Percentiles rank a stretch among this genome's conserved stretches.
Conservation (phyloP, 768 basidiomycete genomes). For the Neoboletus subvelutipes region DNA sequence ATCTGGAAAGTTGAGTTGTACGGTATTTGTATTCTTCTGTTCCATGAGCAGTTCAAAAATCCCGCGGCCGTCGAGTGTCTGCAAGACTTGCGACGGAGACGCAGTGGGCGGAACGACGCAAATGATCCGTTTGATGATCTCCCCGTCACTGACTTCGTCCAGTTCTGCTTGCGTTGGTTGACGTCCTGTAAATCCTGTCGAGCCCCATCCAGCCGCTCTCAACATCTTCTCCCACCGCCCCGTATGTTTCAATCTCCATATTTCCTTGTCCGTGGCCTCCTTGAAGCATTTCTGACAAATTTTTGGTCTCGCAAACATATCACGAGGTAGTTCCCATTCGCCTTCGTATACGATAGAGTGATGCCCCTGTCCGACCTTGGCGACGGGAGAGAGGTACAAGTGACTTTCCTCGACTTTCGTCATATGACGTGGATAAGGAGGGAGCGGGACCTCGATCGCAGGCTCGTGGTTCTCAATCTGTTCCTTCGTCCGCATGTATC, state of each 20-base stretch:
- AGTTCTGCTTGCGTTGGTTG: not conserved
- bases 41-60: not conserved
- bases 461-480: slow-evolving; percentile 27
- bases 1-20: not conserved
- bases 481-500: slow-evolving; percentile 18
- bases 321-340: slow-evolving; percentile 52
- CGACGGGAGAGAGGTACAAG: slow-evolving; percentile 44
- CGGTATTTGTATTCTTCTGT: accelerated
- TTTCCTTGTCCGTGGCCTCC: slow-evolving; percentile 28
- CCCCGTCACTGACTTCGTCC: slow-evolving; percentile 8
- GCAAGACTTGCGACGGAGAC: not conserved
- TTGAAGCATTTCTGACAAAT: slow-evolving; percentile 42
- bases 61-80: not conserved
- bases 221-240: slow-evolving; percentile 25
- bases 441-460: slow-evolving; percentile 31
- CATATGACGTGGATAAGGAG: slow-evolving; percentile 23
- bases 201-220: slow-evolving; percentile 8
- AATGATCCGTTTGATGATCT: slow-evolving; percentile 19
- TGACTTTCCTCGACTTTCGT: slow-evolving; percentile 41
- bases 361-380: slow-evolving; percentile 43
- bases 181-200: slow-evolving; percentile 4
- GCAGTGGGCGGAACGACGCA: not conserved
- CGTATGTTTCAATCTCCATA: slow-evolving; percentile 20
- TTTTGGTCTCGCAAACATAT: slow-evolving; percentile 33
- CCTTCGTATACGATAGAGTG: slow-evolving; percentile 54